These are phyloP conservation scores for Haplographium delicatum DNA, from an alignment of 495 filamentous ascomycete genomes.

Conservation along the genomic window DNA sequence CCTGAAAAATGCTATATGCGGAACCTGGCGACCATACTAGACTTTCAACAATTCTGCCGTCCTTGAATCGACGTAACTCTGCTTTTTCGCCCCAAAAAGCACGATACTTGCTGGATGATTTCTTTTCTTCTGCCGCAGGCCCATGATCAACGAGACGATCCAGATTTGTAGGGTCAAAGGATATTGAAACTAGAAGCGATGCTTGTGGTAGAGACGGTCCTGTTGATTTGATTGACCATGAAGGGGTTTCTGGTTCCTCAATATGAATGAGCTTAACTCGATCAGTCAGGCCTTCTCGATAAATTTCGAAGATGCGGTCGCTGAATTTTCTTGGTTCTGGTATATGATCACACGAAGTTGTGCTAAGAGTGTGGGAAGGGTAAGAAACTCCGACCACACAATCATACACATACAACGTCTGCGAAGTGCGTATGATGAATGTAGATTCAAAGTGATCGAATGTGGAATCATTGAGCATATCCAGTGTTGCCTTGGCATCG, in stretches of 20 bases:
- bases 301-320: constrained; percentile 48
- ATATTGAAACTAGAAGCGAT: constrained; percentile 56
- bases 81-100: constrained; percentile 72
- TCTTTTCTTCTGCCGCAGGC: constrained; percentile 73
- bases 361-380: not conserved
- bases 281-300: constrained; percentile 68
- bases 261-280: constrained; percentile 63
- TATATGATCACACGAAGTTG: constrained; percentile 10
- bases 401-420: constrained; percentile 69
- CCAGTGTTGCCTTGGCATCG: constrained; percentile 65
- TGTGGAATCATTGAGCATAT: constrained; percentile 65
- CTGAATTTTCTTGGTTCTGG: constrained; percentile 19
- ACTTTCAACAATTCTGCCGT: constrained; percentile 69
- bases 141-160: constrained; percentile 77
- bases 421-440: constrained; percentile 70
- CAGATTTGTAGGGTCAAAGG: constrained; percentile 65
- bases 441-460: constrained; percentile 76
- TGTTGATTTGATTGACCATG: constrained; percentile 37
- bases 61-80: constrained; percentile 68
- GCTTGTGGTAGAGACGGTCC: constrained; percentile 21
- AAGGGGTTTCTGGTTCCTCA: constrained; percentile 29
- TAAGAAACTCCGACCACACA: constrained; percentile 37
- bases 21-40: constrained; percentile 73
- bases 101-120: constrained; percentile 60
- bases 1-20: constrained; percentile 61